Percentiles rank a stretch among this genome's conserved stretches.
These are phyloP conservation scores for Ilyonectria mors-panacis DNA, from an alignment of 2,329 filamentous ascomycete species.

Conservation along the genomic window DNA sequence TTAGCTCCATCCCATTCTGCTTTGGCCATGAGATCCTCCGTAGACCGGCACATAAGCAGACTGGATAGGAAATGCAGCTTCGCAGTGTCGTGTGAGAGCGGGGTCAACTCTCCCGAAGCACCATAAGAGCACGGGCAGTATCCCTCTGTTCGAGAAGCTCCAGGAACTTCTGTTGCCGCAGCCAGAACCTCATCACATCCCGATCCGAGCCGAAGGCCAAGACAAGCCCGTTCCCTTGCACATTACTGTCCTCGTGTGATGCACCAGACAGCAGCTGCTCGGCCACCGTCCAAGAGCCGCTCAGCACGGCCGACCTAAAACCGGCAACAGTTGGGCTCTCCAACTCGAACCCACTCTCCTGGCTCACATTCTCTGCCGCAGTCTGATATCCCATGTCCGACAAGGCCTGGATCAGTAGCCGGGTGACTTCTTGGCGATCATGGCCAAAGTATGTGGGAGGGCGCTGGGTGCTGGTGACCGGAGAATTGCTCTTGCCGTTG, in stretches of 20 bases:
- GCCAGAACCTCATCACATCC: conserved; percentile 86
- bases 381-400: conserved; percentile 88
- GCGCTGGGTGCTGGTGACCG: conserved; percentile 29
- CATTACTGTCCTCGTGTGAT: conserved; percentile 52
- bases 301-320: conserved; percentile 85
- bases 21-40: conserved; percentile 81
- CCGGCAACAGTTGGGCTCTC: conserved; percentile 90
- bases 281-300: conserved; percentile 87
- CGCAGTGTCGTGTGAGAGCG: conserved; percentile 82
- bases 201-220: conserved; percentile 82
- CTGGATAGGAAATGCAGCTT: conserved; percentile 89
- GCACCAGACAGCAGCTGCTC: conserved; percentile 82
- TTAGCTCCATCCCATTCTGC: conserved; percentile 89
- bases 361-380: conserved; percentile 81
- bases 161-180: conserved; percentile 95
- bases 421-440: conserved; percentile 91
- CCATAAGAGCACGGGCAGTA: conserved; percentile 79
- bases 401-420: conserved; percentile 92
- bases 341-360: conserved; percentile 88
- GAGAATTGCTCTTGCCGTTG: conserved; percentile 63
- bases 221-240: conserved; percentile 73
- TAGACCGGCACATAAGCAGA: conserved; percentile 88
- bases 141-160: conserved; percentile 88
- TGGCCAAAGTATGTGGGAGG: conserved; percentile 80
- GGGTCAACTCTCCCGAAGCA: conserved; percentile 91